These are phyloP conservation scores for Camellia japonica DNA, from an alignment of 148 eudicot genomes.

Conservation along the genomic window DNA sequence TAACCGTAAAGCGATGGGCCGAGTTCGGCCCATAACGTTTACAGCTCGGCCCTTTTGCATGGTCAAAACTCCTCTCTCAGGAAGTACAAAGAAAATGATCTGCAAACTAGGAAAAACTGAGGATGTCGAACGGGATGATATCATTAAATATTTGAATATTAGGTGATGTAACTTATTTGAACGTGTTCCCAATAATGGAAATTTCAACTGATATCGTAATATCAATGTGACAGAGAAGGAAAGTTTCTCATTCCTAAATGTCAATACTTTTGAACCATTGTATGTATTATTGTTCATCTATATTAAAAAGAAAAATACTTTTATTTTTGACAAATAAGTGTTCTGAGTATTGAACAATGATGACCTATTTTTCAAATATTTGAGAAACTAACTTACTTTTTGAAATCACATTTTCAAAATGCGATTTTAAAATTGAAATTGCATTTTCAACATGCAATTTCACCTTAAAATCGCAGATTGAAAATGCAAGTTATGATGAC, in stretches of 20 bases:
- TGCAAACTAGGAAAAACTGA: neutral
- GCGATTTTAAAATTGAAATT: no score
- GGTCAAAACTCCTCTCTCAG: no score
- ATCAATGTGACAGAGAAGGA: neutral
- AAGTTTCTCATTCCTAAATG: neutral
- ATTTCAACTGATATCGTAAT: neutral
- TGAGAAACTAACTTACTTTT: no score
- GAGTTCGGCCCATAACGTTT: no score
- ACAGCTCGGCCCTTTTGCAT: no score
- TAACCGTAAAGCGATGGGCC: no score
- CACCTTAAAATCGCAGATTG: no score
- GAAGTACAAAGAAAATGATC: neutral
- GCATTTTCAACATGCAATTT: no score
- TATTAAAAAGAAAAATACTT: neutral
- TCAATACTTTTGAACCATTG: neutral
- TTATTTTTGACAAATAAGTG: neutral
- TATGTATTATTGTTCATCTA: neutral
- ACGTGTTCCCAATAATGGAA: neutral
- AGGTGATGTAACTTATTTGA: neutral
- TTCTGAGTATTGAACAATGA: neutral
- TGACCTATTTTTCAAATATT: no score
- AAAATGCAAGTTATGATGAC: no score
- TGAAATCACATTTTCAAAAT: no score
- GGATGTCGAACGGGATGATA: neutral
- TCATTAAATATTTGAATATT: neutral